Conservation (phyloP, 2,329 filamentous ascomycete genomes). For the Raffaelea arxii region DNA sequence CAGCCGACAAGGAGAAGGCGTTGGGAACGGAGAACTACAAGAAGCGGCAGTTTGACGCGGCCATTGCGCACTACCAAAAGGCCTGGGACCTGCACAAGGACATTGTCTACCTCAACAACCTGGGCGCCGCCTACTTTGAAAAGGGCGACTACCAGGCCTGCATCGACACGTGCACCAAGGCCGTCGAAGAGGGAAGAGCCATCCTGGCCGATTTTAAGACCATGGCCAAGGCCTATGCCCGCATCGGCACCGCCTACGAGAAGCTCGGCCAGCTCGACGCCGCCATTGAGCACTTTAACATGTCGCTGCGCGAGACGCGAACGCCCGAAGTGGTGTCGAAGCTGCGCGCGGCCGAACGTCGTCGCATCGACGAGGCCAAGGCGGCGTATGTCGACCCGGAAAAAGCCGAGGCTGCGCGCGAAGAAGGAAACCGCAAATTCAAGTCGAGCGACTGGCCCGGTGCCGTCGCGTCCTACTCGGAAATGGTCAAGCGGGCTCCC, state of each 20-base stretch:
- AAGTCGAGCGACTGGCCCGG: conserved; percentile 94
- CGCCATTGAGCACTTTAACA: conserved; percentile 85
- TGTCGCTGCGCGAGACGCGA: conserved; percentile 90
- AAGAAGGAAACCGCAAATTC: conserved; percentile 93
- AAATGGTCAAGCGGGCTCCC: conserved; percentile 95
- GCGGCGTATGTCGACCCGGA: conserved; percentile 78
- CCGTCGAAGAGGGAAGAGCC: conserved; percentile 79
- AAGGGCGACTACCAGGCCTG: conserved; percentile 88
- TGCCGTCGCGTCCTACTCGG: conserved; percentile 84
- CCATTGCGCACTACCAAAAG: conserved; percentile 88
- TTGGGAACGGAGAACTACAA: conserved; percentile 94
- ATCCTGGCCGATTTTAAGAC: conserved; percentile 95
- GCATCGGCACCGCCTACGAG: conserved; percentile 90
- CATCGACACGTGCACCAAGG: conserved; percentile 79
- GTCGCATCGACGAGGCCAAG: conserved; percentile 66
- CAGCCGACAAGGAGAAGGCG: conserved; percentile 89
- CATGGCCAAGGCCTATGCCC: conserved; percentile 95
- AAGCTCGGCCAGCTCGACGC: conserved; percentile 70
- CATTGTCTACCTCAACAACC: conserved; percentile 95
- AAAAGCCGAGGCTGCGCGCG: conserved; percentile 91
- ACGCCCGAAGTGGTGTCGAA: conserved; percentile 90
- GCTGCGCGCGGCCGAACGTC: conserved; percentile 81
- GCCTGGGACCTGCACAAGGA: conserved; percentile 95
- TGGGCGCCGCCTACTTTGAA: conserved; percentile 88
- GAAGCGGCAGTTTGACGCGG: conserved; percentile 93